Conservation (phyloP, 108 stramenopile species). For the Skeletonema menzelii region DNA sequence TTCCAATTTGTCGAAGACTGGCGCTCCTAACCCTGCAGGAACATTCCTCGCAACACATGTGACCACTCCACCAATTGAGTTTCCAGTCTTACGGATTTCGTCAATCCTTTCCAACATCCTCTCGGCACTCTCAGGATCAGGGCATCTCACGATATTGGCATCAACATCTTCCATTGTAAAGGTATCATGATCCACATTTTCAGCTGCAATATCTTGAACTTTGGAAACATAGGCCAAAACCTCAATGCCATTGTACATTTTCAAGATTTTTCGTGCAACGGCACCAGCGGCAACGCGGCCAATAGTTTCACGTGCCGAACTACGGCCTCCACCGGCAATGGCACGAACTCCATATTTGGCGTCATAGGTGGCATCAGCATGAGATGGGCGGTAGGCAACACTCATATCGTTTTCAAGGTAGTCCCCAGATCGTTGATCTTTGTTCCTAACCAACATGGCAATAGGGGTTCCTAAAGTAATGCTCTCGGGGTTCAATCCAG, state of each 20-base stretch:
- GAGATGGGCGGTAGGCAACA: slow-evolving; percentile 95
- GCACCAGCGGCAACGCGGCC: slow-evolving; percentile 99
- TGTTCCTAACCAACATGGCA: slow-evolving; percentile 95
- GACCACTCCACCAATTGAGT: slow-evolving; percentile 98
- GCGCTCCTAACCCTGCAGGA: slow-evolving; percentile 93
- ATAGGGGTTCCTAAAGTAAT: slow-evolving; percentile 98
- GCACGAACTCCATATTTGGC: slow-evolving; percentile 98
- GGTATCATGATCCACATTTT: slow-evolving; percentile 83
- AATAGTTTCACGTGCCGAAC: slow-evolving; percentile 97
- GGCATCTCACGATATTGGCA: slow-evolving; percentile 96
- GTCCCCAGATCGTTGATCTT: slow-evolving; percentile 91
- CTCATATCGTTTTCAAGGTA: slow-evolving; percentile 97
- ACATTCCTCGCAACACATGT: slow-evolving; percentile 93
- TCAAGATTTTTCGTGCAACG: slow-evolving; percentile 93
- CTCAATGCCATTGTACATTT: slow-evolving; percentile 87
- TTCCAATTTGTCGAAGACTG: slow-evolving; percentile 99
- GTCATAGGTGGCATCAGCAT: slow-evolving; percentile 98
- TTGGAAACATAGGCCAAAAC: slow-evolving; percentile 92
- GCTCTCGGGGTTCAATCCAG: slow-evolving; percentile 83
- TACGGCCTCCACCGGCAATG: slow-evolving; percentile 96
- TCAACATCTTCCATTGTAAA: slow-evolving; percentile 96
- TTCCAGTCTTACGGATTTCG: slow-evolving; percentile 90
- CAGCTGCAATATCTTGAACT: slow-evolving; percentile 84
- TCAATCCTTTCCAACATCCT: slow-evolving; percentile 94
- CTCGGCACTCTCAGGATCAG: slow-evolving; percentile 82